Conservation (phyloP, 371 early-diverging fungal species). For the Mycotypha africana region DNA sequence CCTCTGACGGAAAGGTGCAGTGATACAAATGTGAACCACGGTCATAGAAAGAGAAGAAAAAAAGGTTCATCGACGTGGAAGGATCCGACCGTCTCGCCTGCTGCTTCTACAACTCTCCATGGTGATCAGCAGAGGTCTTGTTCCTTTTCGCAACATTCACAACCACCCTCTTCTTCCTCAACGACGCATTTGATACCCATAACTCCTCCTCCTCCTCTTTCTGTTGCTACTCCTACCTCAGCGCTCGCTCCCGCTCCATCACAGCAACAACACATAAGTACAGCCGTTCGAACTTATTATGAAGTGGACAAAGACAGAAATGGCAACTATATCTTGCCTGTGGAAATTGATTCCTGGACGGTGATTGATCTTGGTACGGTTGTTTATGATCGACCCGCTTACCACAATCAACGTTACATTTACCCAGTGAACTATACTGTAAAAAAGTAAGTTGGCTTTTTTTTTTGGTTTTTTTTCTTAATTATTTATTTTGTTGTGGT, state of each 20-base stretch:
- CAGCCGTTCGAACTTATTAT: slow-evolving; percentile 35
- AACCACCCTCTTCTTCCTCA: no score
- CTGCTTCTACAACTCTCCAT: no score
- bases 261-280: slow-evolving; percentile 20
- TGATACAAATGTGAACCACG: no score
- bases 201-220: slow-evolving; percentile 3
- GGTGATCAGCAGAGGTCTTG: no score
- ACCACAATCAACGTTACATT: slow-evolving; percentile 90
- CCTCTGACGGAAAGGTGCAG: no score
- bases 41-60: no score
- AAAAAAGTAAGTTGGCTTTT: slow-evolving; percentile 35
- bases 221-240: no score
- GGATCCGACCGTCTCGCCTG: no score
- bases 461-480: neutral
- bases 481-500: no score
- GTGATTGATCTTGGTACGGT: slow-evolving; percentile 72
- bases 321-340: slow-evolving; percentile 75
- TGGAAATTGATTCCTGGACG: slow-evolving; percentile 79
- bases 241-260: neutral
- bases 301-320: slow-evolving; percentile 61
- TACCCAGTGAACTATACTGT: slow-evolving; percentile 86
- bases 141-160: no score
- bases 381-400: slow-evolving; percentile 73
- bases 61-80: no score
- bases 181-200: no score